Percentiles rank a stretch among this genome's conserved stretches.
phyloP scores from a whole-genome alignment of 2,329 filamentous ascomycete species.

The Dothideomycetes sp. region DNA sequence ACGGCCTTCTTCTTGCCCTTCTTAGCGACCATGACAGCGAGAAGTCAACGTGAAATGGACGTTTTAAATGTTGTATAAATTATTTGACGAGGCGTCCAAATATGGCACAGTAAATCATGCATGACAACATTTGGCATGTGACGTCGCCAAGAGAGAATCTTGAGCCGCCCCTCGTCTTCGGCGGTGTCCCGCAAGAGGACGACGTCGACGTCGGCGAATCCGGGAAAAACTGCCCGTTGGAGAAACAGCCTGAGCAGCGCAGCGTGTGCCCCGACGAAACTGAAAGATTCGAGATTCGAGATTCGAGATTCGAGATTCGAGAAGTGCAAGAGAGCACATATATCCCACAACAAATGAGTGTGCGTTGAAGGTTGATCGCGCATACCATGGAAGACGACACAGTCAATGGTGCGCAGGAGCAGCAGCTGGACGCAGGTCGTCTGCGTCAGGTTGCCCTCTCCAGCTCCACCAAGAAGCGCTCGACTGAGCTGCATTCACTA shows the following conservation, averaged over 20 bases:
- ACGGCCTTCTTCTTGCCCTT: slow-evolving; percentile 90
- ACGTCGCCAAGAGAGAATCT: background rate
- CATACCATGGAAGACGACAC: slow-evolving; percentile 13
- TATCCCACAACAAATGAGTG: no score
- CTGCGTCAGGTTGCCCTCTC: slow-evolving; percentile 35
- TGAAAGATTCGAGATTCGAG: no score
- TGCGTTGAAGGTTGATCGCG: no score
- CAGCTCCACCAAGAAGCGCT: slow-evolving; percentile 41
- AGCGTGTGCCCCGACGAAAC: no score
- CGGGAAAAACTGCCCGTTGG: slow-evolving; percentile 8
- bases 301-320: no score
- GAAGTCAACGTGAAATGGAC: background rate
- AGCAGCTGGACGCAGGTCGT: slow-evolving; percentile 11
- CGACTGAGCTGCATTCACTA: slow-evolving; percentile 35
- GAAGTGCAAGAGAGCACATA: no score
- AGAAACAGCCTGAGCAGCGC: no score
- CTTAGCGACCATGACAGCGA: slow-evolving; percentile 20
- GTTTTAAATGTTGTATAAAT: background rate
- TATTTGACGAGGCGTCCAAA: background rate
- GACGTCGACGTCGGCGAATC: slow-evolving; percentile 2
- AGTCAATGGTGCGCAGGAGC: slow-evolving; percentile 19
- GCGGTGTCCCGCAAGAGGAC: no score
- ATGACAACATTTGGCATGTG: slow-evolving; percentile 10
- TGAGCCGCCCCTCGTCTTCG: no score
- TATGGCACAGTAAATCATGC: background rate